These are phyloP conservation scores for Trebouxia sp. DNA, from an alignment of 139 green algal species.

Conservation along the genomic window DNA sequence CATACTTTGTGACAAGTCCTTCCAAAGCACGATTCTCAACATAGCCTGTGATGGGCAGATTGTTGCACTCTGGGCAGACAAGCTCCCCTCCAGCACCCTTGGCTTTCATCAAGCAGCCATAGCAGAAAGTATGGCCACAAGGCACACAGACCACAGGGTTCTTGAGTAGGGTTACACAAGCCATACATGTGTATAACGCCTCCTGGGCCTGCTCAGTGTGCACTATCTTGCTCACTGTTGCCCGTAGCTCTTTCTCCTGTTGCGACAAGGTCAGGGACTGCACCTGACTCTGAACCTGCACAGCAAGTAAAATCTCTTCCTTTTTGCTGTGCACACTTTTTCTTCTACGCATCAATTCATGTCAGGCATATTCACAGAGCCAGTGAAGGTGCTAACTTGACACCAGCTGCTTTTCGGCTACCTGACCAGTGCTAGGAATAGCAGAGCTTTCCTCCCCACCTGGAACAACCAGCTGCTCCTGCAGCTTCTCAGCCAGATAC, in stretches of 20 bases:
- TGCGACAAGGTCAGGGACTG: constrained; percentile 3
- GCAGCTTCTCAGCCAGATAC: constrained; percentile 29
- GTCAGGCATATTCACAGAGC: no score
- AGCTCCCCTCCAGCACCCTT: background rate
- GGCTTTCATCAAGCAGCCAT: constrained; percentile 27
- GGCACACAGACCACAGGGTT: constrained; percentile 27
- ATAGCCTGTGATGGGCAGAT: background rate
- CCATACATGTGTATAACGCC: constrained; percentile 33
- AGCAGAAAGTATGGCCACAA: constrained; percentile 34
- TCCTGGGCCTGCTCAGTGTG: constrained; percentile 30
- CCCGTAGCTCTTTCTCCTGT: constrained; percentile 28
- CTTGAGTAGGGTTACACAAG: constrained; percentile 20
- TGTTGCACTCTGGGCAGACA: constrained; percentile 26
- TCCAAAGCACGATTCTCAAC: constrained; percentile 25
- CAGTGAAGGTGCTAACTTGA: no score
- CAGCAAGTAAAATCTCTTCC: no score
- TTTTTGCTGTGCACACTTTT: no score
- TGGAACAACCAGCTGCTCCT: constrained; percentile 2
- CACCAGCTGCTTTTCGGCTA: no score
- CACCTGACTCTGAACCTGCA: background rate
- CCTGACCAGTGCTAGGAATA: background rate
- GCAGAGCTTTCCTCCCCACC: background rate
- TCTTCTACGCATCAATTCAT: no score
- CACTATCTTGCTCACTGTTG: constrained; percentile 32
- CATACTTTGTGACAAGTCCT: constrained; percentile 27